These are phyloP conservation scores for Gentiana straminea DNA, from an alignment of 257 asterid species.

Conservation along the genomic window DNA sequence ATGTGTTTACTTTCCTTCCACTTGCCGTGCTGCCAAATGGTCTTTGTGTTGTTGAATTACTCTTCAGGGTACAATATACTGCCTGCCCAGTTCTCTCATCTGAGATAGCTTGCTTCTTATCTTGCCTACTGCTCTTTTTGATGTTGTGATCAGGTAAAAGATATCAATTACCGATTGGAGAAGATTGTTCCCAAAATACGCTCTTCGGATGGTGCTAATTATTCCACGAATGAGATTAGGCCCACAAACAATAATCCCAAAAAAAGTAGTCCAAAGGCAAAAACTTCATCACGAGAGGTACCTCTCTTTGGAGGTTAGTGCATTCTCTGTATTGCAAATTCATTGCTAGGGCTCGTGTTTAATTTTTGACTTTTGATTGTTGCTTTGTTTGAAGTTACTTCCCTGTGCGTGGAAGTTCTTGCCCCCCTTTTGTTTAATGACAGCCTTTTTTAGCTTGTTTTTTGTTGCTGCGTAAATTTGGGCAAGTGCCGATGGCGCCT, in stretches of 20 bases:
- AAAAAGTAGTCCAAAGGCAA: conserved; percentile 90
- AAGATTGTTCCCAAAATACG: conserved; percentile 78
- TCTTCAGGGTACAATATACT: background rate
- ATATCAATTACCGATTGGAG: conserved; percentile 82
- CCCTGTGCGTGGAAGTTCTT: too few species aligned
- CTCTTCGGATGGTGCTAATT: conserved; percentile 63
- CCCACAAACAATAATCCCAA: conserved; percentile 43
- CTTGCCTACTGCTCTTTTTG: conserved; percentile 8
- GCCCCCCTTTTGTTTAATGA: too few species aligned
- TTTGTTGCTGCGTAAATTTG: too few species aligned
- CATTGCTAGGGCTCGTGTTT: too few species aligned
- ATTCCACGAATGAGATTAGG: conserved; percentile 48
- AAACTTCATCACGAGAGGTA: conserved; percentile 59
- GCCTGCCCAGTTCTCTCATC: background rate
- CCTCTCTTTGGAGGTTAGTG: conserved; percentile 96
- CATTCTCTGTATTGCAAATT: background rate
- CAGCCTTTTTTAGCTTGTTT: too few species aligned
- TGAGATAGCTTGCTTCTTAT: conserved; percentile 5
- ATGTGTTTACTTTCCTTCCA: background rate
- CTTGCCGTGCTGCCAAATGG: background rate
- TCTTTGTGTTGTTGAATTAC: background rate
- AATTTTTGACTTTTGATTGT: too few species aligned
- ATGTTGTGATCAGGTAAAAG: conserved; percentile 61
- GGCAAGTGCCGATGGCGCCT: too few species aligned
- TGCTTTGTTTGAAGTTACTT: too few species aligned